phyloP scores from a whole-genome alignment of 169 alveolate genomes.

The Eimeria tenella region DNA sequence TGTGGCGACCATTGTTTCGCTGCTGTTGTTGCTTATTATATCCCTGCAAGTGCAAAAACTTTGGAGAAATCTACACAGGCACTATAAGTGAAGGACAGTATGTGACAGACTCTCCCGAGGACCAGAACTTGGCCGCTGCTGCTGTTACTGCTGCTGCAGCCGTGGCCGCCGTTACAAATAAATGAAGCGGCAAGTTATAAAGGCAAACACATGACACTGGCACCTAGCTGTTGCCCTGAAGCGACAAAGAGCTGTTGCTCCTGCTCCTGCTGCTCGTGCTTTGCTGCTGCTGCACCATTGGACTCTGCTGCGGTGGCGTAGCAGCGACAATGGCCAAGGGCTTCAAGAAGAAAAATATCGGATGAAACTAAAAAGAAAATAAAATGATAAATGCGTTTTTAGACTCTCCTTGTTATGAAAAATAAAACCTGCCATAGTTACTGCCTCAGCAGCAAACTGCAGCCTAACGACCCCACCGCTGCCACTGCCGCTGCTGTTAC shows the following conservation, averaged over 20 bases:
- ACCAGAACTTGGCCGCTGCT: not conserved
- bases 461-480: not conserved
- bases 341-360: not conserved
- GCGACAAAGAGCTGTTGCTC: not conserved
- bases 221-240: not conserved
- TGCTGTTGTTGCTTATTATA: not conserved
- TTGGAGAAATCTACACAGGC: not conserved
- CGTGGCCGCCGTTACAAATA: not conserved
- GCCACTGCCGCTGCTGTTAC: not conserved
- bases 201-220: not conserved
- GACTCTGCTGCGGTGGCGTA: not conserved
- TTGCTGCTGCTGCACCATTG: conserved; percentile 54
- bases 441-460: no score
- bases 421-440: not conserved
- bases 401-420: not conserved
- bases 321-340: not conserved
- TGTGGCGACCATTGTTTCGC: not conserved
- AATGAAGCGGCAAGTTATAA: not conserved
- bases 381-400: not conserved
- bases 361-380: not conserved
- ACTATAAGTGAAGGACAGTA: not conserved
- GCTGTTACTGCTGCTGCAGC: conserved; percentile 25
- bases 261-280: conserved; percentile 11
- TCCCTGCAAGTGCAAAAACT: not conserved
- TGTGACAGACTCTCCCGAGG: not conserved